Evolutionary conservation across 2,329 filamentous ascomycete species (phyloP).

Genomic region (Torrubiellomyces zombiae): DNA sequence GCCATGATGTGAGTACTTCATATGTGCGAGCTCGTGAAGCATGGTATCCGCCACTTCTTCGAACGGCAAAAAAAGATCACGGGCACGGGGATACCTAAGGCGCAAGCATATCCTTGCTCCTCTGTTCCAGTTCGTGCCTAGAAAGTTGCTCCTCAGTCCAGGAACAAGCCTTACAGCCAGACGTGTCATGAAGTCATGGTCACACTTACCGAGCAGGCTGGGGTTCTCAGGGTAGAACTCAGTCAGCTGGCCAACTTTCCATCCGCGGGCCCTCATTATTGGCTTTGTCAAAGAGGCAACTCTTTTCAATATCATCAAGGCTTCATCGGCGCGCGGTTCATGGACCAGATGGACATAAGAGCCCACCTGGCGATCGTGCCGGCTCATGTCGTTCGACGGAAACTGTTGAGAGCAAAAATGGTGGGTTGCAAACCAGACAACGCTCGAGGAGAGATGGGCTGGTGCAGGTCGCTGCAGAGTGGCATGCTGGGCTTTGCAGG

Average conservation of each 20-base stretch:
- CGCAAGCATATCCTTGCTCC: conserved; percentile 71
- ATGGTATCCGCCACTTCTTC: conserved; percentile 79
- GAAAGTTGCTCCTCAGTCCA: too few relatives aligned
- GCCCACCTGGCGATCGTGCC: conserved; percentile 24
- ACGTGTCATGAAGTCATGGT: too few relatives aligned
- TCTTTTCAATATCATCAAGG: conserved; percentile 50
- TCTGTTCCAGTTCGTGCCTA: conserved; percentile 59
- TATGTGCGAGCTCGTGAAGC: conserved; percentile 89
- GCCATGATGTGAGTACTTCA: conserved; percentile 69
- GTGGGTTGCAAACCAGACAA: too few relatives aligned
- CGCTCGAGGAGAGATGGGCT: too few relatives aligned
- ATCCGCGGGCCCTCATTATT: conserved; percentile 75
- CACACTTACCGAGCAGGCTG: conserved; percentile 53
- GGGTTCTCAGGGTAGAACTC: conserved; percentile 71
- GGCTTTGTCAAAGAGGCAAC: conserved; percentile 83
- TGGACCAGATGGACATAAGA: conserved; percentile 32
- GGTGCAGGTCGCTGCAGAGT: too few relatives aligned
- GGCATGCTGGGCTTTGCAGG: too few relatives aligned
- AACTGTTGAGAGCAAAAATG: too few relatives aligned
- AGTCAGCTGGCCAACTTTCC: conserved; percentile 61
- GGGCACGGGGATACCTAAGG: conserved; percentile 59
- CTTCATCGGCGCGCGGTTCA: conserved; percentile 30
- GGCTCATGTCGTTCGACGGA: conserved; percentile 5
- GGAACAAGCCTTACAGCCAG: too few relatives aligned
- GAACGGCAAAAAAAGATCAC: conserved; percentile 59